A percentile compares a stretch with the other conserved stretches of the same genome.
Conservation (phyloP, 768 basidiomycete species). For the Chlorophyllum brunneum region DNA sequence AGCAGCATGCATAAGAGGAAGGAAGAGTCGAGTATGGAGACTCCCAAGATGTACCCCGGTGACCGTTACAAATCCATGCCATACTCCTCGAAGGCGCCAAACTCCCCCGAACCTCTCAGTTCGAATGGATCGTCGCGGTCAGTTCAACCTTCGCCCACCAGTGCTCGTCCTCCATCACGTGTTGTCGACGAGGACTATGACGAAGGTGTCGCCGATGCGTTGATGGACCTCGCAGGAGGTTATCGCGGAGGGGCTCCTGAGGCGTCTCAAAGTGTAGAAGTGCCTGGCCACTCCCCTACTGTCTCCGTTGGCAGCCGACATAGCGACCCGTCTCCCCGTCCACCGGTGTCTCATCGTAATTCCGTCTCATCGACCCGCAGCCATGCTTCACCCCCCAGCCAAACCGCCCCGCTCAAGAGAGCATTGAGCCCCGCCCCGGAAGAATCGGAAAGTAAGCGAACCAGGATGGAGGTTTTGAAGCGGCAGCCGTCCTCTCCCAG, state of each 20-base stretch:
- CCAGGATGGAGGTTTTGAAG: constrained; percentile 51
- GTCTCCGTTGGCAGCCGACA: constrained; percentile 56
- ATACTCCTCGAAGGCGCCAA: constrained; percentile 32
- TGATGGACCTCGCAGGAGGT: constrained; percentile 62
- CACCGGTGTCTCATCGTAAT: constrained; percentile 53
- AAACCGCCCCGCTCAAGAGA: constrained; percentile 52
- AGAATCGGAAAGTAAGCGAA: constrained; percentile 57
- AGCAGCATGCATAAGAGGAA: constrained; percentile 32
- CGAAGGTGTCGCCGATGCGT: constrained; percentile 76
- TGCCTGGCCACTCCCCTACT: constrained; percentile 51
- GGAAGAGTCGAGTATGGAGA: constrained; percentile 40
- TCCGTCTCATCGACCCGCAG: constrained; percentile 65
- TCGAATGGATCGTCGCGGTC: constrained; percentile 69
- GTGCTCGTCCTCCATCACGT: constrained; percentile 58
- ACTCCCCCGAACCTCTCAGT: constrained; percentile 60
- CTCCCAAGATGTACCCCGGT: constrained; percentile 29
- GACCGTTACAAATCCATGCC: constrained; percentile 15
- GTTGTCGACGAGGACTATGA: constrained; percentile 92
- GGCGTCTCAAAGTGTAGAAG: constrained; percentile 26
- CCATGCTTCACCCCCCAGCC: constrained; percentile 57
- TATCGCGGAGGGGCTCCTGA: constrained; percentile 29
- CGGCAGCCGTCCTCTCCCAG: constrained; percentile 50
- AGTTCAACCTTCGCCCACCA: constrained; percentile 70
- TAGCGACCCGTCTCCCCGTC: constrained; percentile 44
- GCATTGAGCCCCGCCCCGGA: constrained; percentile 66